These are phyloP conservation scores for Guillardia theta DNA, from an alignment of 78 protist genomes.

Conservation along the genomic window DNA sequence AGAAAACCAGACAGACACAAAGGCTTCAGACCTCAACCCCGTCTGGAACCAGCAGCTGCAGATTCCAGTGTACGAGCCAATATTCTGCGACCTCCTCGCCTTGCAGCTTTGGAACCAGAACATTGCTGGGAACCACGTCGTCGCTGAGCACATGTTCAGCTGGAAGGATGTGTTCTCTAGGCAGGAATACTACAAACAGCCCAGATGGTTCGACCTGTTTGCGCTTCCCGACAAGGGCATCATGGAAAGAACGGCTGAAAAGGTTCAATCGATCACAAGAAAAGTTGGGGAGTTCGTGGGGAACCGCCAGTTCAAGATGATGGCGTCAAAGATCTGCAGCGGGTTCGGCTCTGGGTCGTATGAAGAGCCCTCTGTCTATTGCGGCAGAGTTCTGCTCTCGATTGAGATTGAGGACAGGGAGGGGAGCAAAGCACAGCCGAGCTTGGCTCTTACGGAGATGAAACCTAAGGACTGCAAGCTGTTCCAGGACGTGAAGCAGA, in stretches of 20 bases:
- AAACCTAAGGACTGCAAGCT: conserved; percentile 34
- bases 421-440: background rate
- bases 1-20: background rate
- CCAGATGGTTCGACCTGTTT: background rate
- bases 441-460: background rate
- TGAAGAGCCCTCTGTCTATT: background rate
- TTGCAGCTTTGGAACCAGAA: background rate
- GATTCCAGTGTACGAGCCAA: conserved; percentile 1
- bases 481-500: background rate
- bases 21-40: background rate
- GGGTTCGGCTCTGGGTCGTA: background rate
- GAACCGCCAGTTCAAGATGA: too few species aligned
- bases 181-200: background rate
- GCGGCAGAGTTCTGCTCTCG: background rate
- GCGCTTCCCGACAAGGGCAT: background rate
- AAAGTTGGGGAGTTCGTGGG: too few species aligned
- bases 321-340: too few species aligned
- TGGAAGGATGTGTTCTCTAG: background rate
- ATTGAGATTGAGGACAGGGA: background rate
- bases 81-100: background rate
- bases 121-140: background rate
- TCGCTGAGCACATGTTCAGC: background rate
- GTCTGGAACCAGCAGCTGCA: background rate
- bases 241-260: background rate
- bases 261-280: too few species aligned